Evolutionary conservation across 345 rosid species (phyloP), one percentile per base, ranked within the genome.

Genomic region (Corchorus capsularis): DNA sequence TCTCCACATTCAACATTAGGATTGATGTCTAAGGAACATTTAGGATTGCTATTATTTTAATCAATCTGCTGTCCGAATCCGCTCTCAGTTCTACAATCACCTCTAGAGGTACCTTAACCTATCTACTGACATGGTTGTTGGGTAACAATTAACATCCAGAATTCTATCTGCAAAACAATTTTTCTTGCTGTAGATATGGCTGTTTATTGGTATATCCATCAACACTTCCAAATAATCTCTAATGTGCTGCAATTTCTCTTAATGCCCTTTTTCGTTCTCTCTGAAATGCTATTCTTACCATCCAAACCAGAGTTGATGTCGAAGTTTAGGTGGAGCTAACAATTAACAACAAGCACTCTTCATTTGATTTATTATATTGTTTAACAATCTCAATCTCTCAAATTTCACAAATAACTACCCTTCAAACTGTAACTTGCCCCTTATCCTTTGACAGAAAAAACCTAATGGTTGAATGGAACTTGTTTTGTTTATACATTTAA

Each of bases 371-470:
- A 52, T 69, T 14, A 50, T 15, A 59, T 12, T 12, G 41, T 15
- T 27, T 68, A 6, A 27, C 49, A 49, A 39, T 39, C 43, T 6
- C 6, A 4, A 39, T 39, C 43, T 39, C 43, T 39, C 43, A 39
- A 39, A 3, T 39, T 4, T 39, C 43, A 39, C 43, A 3, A n/a
- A 41, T 27, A 41, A 41, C 20, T 46, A 17, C 52, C 60, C 46
- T 15, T 50, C 8, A 50, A 47, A 49, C 7, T 6, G 4, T 27
- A 47, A 27, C 22, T 46, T 46, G 13, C 55, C 17, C 3, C 15
- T 20, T 46, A 47, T 67, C 71, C 52, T 67, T 46, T 46, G 56
- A 27, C 46, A 9, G 32, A 69, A 69, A 69, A 70, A 3, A 6
- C 6, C 57, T 20, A 69, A 49, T 8, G 14, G 4, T 8, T 43